phyloP scores from a whole-genome alignment of 768 basidiomycete genomes.

The Rhodocollybia butyracea region DNA sequence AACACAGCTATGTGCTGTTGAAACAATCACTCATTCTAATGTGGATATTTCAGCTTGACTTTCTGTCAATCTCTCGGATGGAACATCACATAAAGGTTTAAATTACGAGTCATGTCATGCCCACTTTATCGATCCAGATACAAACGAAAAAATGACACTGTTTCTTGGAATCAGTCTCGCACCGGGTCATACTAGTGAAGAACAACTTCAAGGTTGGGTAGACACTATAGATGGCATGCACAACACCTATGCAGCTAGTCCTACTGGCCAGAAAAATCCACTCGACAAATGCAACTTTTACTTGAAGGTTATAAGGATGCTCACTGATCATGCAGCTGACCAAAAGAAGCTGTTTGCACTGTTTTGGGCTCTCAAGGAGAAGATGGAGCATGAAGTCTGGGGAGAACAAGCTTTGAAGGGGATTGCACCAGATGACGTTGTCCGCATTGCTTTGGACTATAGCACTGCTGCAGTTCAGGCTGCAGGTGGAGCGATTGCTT shows the following conservation, averaged over 20 bases:
- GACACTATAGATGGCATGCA: conserved; percentile 6
- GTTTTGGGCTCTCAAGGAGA: too few species aligned
- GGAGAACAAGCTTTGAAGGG: too few species aligned
- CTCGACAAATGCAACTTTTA: neutral
- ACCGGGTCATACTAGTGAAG: conserved; percentile 10
- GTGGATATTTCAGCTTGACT: neutral
- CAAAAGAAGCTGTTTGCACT: too few species aligned
- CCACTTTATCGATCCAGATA: neutral
- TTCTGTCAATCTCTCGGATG: neutral
- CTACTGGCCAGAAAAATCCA: conserved; percentile 2
- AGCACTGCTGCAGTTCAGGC: neutral
- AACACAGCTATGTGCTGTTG: neutral
- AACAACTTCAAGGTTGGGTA: conserved; percentile 10
- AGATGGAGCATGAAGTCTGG: too few species aligned
- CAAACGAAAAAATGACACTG: neutral
- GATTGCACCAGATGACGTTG: too few species aligned
- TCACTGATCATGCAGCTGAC: too few species aligned
- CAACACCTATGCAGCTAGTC: conserved; percentile 7
- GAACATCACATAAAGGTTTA: conserved; percentile 1
- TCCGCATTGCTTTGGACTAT: neutral
- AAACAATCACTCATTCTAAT: neutral
- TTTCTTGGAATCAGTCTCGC: conserved; percentile 6
- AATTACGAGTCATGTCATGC: neutral
- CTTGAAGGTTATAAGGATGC: neutral
- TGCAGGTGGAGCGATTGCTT: neutral